Percentiles rank a stretch among this genome's conserved stretches.
These are phyloP conservation scores for Populus ilicifolia DNA, from an alignment of 345 rosid genomes.

Conservation along the genomic window DNA sequence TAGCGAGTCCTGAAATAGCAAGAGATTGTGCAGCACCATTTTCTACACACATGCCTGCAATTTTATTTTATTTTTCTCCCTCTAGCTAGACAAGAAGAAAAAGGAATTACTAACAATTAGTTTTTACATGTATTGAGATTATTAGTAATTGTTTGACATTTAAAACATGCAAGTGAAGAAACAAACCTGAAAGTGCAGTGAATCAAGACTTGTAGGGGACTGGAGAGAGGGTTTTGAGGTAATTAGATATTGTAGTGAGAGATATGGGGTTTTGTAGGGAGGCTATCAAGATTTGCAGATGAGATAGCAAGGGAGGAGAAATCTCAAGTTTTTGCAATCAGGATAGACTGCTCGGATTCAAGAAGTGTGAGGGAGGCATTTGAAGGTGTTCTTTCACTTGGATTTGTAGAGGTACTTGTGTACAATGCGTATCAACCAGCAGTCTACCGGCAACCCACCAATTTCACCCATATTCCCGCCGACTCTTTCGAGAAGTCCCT, in stretches of 20 bases:
- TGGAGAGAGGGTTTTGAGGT: background rate
- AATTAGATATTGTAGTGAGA: background rate
- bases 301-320: slow-evolving; percentile 96
- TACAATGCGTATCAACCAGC: slow-evolving; percentile 74
- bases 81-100: background rate
- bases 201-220: background rate
- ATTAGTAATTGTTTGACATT: background rate
- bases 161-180: background rate
- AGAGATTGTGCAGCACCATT: background rate
- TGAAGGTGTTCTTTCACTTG: slow-evolving; percentile 89
- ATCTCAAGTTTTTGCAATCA: slow-evolving; percentile 87
- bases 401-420: slow-evolving; percentile 81
- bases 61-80: background rate
- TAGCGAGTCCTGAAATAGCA: background rate
- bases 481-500: slow-evolving; percentile 78
- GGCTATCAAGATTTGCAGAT: slow-evolving; percentile 76
- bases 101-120: background rate
- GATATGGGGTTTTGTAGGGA: slow-evolving; percentile 34
- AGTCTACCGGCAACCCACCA: slow-evolving; percentile 45
- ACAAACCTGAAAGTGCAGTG: background rate
- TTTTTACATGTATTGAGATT: background rate
- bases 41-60: background rate
- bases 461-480: slow-evolving; percentile 57
- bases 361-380: slow-evolving; percentile 88
- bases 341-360: slow-evolving; percentile 84